Evolutionary conservation across 2,329 filamentous ascomycete genomes (phyloP).

Genomic region (Fusarium sp.): DNA sequence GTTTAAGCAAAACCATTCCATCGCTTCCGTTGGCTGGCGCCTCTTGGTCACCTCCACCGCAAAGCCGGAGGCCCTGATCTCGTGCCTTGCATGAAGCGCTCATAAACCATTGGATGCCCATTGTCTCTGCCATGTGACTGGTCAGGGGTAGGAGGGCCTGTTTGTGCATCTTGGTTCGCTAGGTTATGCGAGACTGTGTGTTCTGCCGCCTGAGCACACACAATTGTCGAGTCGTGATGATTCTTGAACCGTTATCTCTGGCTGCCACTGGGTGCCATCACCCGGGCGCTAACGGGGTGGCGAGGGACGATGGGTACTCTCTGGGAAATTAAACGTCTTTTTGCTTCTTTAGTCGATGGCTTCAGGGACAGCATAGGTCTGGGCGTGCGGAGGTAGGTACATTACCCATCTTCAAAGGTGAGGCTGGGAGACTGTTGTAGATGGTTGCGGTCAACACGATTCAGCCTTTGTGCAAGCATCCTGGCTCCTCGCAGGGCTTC

Average conservation of each 20-base stretch:
- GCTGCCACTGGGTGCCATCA: slow-evolving; percentile 25
- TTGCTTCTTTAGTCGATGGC: slow-evolving; percentile 8
- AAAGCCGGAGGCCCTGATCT: slow-evolving; percentile 12
- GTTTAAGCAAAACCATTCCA: slow-evolving; percentile 21
- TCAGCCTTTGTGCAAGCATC: not conserved
- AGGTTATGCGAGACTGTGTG: slow-evolving; percentile 28
- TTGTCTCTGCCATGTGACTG: slow-evolving; percentile 19
- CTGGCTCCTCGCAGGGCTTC: slow-evolving; percentile 17
- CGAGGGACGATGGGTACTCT: slow-evolving; percentile 22
- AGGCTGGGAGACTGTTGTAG: not conserved
- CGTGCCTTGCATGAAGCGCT: slow-evolving; percentile 37
- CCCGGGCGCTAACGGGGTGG: slow-evolving; percentile 37
- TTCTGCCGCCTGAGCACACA: slow-evolving; percentile 9
- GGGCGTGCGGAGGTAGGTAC: not conserved
- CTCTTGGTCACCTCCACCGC: slow-evolving; percentile 20
- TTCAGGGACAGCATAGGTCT: not conserved
- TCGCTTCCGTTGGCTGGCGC: slow-evolving; percentile 23
- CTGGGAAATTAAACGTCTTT: slow-evolving; percentile 37
- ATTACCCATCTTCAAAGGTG: not conserved
- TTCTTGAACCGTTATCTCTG: not conserved
- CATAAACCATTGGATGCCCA: slow-evolving; percentile 24
- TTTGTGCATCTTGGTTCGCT: slow-evolving; percentile 28
- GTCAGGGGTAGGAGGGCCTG: slow-evolving; percentile 7
- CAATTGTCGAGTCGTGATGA: not conserved
- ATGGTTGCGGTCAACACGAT: not conserved